phyloP scores from a whole-genome alignment of 345 rosid genomes.

The Aurinia saxatilis region DNA sequence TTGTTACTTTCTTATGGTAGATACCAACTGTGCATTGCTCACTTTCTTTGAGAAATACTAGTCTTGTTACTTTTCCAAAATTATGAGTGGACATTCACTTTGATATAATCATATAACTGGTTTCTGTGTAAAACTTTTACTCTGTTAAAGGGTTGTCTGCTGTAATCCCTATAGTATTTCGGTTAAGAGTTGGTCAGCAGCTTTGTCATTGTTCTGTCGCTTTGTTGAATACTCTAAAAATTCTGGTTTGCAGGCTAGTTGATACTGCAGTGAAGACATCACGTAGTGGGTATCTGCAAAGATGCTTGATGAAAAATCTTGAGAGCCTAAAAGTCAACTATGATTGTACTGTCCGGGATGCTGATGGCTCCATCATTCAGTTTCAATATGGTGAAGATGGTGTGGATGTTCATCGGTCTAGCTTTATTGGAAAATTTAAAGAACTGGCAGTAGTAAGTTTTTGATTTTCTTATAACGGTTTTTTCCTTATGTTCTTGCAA shows the following conservation, averaged over 20 bases:
- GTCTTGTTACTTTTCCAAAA: background rate
- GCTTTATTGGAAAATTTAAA: slow-evolving; percentile 72
- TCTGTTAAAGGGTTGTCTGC: background rate
- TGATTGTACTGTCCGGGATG: slow-evolving; percentile 94
- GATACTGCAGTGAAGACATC: slow-evolving; percentile 99
- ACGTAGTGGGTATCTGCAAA: slow-evolving; percentile 98
- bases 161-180: background rate
- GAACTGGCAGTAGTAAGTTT: slow-evolving; percentile 55
- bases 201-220: background rate
- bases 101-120: background rate
- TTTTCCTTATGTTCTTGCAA: slow-evolving; percentile 7
- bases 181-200: background rate
- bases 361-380: slow-evolving; percentile 91
- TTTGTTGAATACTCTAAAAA: slow-evolving; percentile 5
- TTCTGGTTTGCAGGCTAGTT: slow-evolving; percentile 57
- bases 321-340: slow-evolving; percentile 84
- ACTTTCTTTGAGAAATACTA: background rate
- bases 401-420: slow-evolving; percentile 82
- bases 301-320: slow-evolving; percentile 93
- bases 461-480: slow-evolving; percentile 5
- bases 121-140: background rate
- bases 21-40: too few relatives aligned
- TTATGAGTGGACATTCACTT: background rate
- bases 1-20: too few relatives aligned
- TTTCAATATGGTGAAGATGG: slow-evolving; percentile 98